phyloP scores from a whole-genome alignment of 352 stramenopile species.

The Globisporangium spinosum region DNA sequence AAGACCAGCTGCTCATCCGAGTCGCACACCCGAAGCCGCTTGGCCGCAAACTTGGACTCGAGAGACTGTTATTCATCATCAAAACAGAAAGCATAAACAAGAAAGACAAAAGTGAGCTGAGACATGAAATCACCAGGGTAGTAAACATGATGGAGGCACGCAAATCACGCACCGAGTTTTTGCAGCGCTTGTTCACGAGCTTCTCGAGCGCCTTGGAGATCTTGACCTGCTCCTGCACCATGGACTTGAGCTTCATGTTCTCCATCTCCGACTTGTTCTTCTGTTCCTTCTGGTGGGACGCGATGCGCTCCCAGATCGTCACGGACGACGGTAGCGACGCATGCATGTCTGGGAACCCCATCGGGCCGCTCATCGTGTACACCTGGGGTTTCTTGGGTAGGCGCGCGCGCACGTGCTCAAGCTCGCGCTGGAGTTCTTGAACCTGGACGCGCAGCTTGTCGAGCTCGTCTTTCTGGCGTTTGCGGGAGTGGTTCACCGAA shows the following conservation, averaged over 20 bases:
- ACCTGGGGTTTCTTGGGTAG: slow-evolving; percentile 10
- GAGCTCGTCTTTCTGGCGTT: slow-evolving; percentile 57
- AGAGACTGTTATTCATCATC: neutral
- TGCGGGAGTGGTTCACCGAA: slow-evolving; percentile 43
- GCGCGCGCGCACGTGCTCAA: slow-evolving; percentile 22
- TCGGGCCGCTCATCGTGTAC: neutral
- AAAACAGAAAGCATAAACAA: slow-evolving; percentile 1
- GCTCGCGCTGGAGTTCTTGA: slow-evolving; percentile 52
- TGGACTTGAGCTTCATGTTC: slow-evolving; percentile 52
- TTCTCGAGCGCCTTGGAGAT: slow-evolving; percentile 58
- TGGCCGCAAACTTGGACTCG: slow-evolving; percentile 24
- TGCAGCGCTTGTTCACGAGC: slow-evolving; percentile 49
- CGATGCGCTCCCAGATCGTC: slow-evolving; percentile 58
- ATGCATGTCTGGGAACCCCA: neutral
- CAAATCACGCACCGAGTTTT: slow-evolving; percentile 25
- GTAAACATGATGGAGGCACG: neutral
- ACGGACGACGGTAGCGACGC: slow-evolving; percentile 14
- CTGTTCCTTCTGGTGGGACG: slow-evolving; percentile 59
- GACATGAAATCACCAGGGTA: neutral
- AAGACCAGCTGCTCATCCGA: slow-evolving; percentile 35
- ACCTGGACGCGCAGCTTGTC: slow-evolving; percentile 44
- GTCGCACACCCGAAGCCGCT: slow-evolving; percentile 28
- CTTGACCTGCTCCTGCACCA: slow-evolving; percentile 54
- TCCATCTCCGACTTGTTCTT: slow-evolving; percentile 70
- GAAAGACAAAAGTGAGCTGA: neutral